Evolutionary conservation across 2,329 filamentous ascomycete species (phyloP), one percentile per base, ranked within the genome.

Genomic region (Neopestalotiopsis sp.): DNA sequence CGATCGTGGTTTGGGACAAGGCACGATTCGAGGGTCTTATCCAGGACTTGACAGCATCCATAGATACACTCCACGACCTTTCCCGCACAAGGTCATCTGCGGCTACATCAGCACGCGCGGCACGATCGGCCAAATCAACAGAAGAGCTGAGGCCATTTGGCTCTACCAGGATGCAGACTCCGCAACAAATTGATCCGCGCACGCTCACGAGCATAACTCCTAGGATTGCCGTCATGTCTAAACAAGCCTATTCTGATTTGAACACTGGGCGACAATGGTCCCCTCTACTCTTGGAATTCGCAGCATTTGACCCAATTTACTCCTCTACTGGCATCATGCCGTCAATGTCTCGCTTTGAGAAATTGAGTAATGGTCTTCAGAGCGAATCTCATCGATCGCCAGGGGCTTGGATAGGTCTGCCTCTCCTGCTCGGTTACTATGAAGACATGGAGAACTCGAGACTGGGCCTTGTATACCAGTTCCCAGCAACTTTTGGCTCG

Each of bases 31-130:
- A 93, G 74, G 92, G 94, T 74, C 83, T 95, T 14, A 87, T 94
- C 53, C 87, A 88, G 71, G 92, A 95, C 74, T 83, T 95, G 71
- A 94, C 92, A 17, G 88, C 89, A 5, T 94, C 91, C 1, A 94
- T 95, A 77, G 93, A 95, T 79, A 94, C 91, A 0, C 85, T 95
- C 1, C 94, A 93, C 77, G 92, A 94, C 75, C 83, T 95, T 14
- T 94, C 92, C 0, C 84, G 90, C 64, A 91, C 91, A 14, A 85
- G 92, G 24, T 84, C 86, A 0, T 85, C 85, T 1, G 81, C 80
- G 1, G 79, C 80, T 2, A 74, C 79, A 12, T 76, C 79, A 1
- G 75, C 79, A 4, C 75, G 75, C 69, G 74, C 66, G 65, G 77
- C 71, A 75, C 81, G 75, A 69, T 75, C 79, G 0, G 78, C 79